Evolutionary conservation across 345 rosid genomes (phyloP).

Genomic region (Populus deltoides): DNA sequence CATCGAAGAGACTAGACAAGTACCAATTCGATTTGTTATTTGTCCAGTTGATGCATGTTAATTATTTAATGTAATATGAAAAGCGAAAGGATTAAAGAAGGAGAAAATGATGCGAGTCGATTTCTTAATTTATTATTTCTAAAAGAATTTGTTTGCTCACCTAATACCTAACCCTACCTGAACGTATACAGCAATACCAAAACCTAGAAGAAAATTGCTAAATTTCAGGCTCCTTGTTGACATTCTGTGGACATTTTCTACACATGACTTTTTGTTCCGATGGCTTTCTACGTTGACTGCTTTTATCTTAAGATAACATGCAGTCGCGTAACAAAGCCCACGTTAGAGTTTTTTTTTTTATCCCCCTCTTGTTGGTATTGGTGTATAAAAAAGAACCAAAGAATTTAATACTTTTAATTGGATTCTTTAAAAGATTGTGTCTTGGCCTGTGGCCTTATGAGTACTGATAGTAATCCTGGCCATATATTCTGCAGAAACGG

Average conservation of each 20-base stretch:
- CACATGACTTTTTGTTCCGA: background rate
- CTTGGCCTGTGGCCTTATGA: background rate
- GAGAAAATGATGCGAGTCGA: background rate
- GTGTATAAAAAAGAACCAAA: background rate
- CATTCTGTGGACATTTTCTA: constrained; percentile 13
- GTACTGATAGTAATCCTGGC: constrained; percentile 15
- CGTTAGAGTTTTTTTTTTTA: background rate
- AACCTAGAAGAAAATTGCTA: constrained; percentile 8
- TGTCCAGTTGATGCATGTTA: background rate
- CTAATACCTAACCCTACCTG: constrained; percentile 43
- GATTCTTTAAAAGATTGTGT: constrained; percentile 4
- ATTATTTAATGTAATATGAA: constrained; percentile 8
- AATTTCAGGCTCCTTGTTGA: constrained; percentile 21
- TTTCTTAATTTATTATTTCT: constrained; percentile 4
- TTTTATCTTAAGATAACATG: constrained; percentile 7
- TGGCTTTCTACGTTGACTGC: background rate
- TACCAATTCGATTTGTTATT: constrained; percentile 11
- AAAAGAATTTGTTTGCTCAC: constrained; percentile 35
- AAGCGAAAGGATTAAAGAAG: background rate
- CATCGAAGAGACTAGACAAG: constrained; percentile 34
- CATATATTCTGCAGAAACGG: constrained; percentile 6
- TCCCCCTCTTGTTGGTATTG: background rate
- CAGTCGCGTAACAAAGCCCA: background rate
- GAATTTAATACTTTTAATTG: background rate
- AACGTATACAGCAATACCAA: background rate